These are phyloP conservation scores for Leptodontidium sp. DNA, from an alignment of 2,329 filamentous ascomycete species.

Conservation along the genomic window DNA sequence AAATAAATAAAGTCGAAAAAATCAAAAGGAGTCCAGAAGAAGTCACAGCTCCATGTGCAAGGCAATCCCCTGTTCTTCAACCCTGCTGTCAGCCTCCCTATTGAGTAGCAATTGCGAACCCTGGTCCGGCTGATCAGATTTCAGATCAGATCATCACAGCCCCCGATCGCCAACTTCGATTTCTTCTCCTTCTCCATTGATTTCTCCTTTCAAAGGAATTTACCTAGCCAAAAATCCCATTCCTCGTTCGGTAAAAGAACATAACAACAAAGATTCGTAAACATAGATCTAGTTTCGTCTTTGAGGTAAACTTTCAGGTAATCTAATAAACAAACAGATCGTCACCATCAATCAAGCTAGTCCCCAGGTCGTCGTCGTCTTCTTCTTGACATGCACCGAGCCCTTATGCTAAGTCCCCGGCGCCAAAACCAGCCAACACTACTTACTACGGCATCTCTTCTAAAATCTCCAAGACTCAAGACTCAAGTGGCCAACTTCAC, in stretches of 20 bases:
- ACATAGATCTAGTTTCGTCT: background rate
- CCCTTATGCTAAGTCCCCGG: background rate
- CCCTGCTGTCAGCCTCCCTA: conserved; percentile 1
- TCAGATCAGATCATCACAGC: conserved; percentile 1
- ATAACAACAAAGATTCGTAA: background rate
- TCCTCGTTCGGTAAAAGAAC: conserved; percentile 1
- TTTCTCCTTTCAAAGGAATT: background rate
- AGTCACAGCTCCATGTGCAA: conserved; percentile 8
- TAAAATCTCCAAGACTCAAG: background rate
- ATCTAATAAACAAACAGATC: too few relatives aligned
- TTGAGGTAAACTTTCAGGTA: too few relatives aligned
- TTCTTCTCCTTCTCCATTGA: too few relatives aligned
- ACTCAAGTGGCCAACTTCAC: background rate
- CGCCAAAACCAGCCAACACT: background rate
- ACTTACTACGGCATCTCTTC: background rate
- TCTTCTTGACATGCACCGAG: background rate
- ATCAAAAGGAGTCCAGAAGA: background rate
- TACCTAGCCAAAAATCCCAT: background rate
- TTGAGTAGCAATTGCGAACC: background rate
- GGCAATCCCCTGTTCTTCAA: conserved; percentile 1
- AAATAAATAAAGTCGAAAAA: background rate
- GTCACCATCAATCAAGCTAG: background rate
- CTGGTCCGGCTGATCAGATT: conserved; percentile 7
- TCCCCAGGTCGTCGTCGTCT: too few relatives aligned
- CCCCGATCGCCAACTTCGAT: background rate